Evolutionary conservation across 2,329 filamentous ascomycete genomes (phyloP), one percentile per base, ranked within the genome.

Genomic region (Paraphaeosphaeria sporulosa): DNA sequence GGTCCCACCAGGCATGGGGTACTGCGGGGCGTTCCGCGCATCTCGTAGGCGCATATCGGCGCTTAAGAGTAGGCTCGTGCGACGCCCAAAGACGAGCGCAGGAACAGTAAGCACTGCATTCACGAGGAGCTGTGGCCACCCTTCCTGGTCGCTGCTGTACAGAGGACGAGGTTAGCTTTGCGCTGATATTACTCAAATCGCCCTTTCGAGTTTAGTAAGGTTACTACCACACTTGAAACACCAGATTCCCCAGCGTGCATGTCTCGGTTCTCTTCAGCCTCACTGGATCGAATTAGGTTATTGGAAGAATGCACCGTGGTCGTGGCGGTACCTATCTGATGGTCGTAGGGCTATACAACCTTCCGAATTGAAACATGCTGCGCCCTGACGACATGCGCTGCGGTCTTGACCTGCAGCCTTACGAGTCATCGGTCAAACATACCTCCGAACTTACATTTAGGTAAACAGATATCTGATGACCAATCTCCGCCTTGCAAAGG

Each of bases 1-100:
- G 42, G 19, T n/a, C 38, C 38, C 38, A n/a, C 38, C 42, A 23
- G 42, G 10, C 42, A 44, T 44, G 42, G 42, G 19, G n/a, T 44
- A 21, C 32, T 54, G 56, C 43, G 50, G 43, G 49, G 56, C 48
- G 50, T 54, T 48, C 8, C 57, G 51, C 57, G 51, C 30, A 55
- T 46, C 52, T 42, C 13, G 25, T 44, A 8, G 15, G 9, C 23
- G 30, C 19, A 32, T 9, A 12, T 42, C 23, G 30, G 42, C 42
- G 40, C 38, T 55, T 34, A 9, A 12, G 19, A 9, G 42, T 10
- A 21, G 42, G 42, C 42, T 44, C 42, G 42, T 44, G 42, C 42
- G 8, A 44, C 19, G n/a, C 42, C 23, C n/a, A 10, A 8, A 12
- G 19, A 23, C 19, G 38, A 40, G 17, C 15, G 7, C 17, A n/a